Conservation (phyloP, 768 basidiomycete species). For the Chalciporus piperatus region DNA sequence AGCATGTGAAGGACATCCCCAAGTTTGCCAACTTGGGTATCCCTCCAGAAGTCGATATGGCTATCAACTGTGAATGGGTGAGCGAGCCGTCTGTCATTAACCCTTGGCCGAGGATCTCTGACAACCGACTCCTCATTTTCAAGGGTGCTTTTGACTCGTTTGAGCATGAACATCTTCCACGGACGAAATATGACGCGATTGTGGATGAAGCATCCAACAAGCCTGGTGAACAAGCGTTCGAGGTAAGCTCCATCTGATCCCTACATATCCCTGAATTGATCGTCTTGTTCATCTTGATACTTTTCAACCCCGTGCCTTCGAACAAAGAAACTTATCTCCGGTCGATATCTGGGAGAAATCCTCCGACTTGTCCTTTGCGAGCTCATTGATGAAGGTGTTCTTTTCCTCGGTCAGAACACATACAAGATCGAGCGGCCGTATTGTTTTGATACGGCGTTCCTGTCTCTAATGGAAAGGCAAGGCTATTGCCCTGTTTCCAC, state of each 20-base stretch:
- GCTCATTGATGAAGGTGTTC: slow-evolving; percentile 92
- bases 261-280: no score
- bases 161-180: slow-evolving; percentile 88
- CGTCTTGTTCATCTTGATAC: no score
- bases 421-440: slow-evolving; percentile 96
- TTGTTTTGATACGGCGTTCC: slow-evolving; percentile 93
- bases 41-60: slow-evolving; percentile 68
- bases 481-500: slow-evolving; percentile 4
- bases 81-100: slow-evolving; percentile 14
- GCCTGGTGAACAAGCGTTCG: slow-evolving; percentile 91
- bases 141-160: slow-evolving; percentile 98
- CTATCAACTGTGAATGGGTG: slow-evolving; percentile 97
- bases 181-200: slow-evolving; percentile 90
- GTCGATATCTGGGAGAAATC: slow-evolving; percentile 94
- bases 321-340: slow-evolving; percentile 87
- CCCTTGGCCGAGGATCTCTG: background rate
- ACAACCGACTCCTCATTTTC: background rate
- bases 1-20: slow-evolving; percentile 77
- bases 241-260: slow-evolving; percentile 44
- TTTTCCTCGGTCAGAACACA: slow-evolving; percentile 97
- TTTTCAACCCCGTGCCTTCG: no score
- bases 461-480: slow-evolving; percentile 94
- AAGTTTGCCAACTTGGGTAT: slow-evolving; percentile 81
- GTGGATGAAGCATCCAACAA: slow-evolving; percentile 97
- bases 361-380: slow-evolving; percentile 93